These are phyloP conservation scores for Salvia hispanica DNA, from an alignment of 257 asterid genomes.

Conservation along the genomic window DNA sequence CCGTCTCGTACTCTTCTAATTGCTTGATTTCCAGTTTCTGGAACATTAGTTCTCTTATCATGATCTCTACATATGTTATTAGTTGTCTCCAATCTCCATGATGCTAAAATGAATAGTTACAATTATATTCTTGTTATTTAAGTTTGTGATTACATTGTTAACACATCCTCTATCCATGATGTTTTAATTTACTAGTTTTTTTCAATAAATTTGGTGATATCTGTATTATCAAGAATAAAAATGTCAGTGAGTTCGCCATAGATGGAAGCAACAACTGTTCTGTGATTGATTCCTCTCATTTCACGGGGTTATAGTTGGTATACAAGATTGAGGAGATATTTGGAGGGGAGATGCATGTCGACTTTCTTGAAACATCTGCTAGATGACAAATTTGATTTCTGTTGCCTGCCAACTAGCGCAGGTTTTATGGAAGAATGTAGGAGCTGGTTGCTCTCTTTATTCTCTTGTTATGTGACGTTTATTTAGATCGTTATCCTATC, in stretches of 20 bases:
- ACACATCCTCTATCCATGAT: neutral
- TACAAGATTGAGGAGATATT: conserved; percentile 65
- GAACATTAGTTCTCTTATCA: neutral
- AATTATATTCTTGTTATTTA: conserved; percentile 3
- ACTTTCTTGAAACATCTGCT: conserved; percentile 46
- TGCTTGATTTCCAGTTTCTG: conserved; percentile 1
- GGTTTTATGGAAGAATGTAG: no score
- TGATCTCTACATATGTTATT: neutral
- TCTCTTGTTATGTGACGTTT: neutral
- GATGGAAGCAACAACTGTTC: neutral
- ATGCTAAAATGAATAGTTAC: neutral
- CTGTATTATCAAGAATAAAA: neutral
- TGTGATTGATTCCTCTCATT: neutral
- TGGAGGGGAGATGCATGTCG: conserved; percentile 59
- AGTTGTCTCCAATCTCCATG: neutral
- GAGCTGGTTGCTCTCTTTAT: neutral
- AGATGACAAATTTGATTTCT: neutral
- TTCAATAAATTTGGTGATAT: no score
- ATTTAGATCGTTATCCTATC: neutral
- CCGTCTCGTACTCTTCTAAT: neutral
- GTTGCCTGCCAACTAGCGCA: no score
- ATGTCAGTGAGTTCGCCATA: neutral
- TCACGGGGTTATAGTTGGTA: conserved; percentile 36
- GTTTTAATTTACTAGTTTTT: neutral
- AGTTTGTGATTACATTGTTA: neutral